These are phyloP conservation scores for Cephaloascus albidus DNA, from an alignment of 805 yeast species.

Conservation along the genomic window DNA sequence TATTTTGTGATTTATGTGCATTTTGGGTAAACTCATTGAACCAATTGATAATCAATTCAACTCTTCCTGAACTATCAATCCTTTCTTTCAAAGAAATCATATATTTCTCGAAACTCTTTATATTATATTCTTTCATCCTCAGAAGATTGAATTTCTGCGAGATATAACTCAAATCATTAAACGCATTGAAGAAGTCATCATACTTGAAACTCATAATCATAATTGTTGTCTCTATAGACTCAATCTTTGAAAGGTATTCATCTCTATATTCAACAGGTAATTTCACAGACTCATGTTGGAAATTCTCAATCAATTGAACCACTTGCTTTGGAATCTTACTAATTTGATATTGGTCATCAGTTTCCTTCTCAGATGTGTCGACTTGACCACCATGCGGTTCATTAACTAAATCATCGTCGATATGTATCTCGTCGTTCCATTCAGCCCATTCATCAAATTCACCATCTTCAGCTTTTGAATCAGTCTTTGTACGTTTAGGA, in stretches of 20 bases:
- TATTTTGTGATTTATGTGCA: neutral
- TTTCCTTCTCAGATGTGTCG: too few species aligned
- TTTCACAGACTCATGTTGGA: neutral
- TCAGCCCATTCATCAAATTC: neutral
- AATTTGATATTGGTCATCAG: neutral
- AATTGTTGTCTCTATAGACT: neutral
- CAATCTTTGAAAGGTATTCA: neutral
- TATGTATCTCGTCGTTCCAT: neutral
- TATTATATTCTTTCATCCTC: too few species aligned
- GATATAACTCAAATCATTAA: neutral
- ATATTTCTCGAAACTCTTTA: neutral
- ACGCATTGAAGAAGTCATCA: neutral
- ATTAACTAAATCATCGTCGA: too few species aligned
- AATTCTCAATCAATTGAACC: too few species aligned
- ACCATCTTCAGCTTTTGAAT: neutral
- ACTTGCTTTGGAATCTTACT: neutral
- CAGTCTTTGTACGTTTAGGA: too few species aligned
- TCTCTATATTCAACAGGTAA: neutral
- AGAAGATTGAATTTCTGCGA: neutral
- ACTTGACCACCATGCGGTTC: too few species aligned
- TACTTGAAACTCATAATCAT: neutral
- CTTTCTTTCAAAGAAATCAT: neutral
- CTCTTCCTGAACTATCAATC: neutral
- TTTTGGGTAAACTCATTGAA: neutral
- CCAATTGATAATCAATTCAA: neutral